Conservation (phyloP, 225 moss, liverwort and hornwort species). For the Physcomitrellopsis africana region DNA sequence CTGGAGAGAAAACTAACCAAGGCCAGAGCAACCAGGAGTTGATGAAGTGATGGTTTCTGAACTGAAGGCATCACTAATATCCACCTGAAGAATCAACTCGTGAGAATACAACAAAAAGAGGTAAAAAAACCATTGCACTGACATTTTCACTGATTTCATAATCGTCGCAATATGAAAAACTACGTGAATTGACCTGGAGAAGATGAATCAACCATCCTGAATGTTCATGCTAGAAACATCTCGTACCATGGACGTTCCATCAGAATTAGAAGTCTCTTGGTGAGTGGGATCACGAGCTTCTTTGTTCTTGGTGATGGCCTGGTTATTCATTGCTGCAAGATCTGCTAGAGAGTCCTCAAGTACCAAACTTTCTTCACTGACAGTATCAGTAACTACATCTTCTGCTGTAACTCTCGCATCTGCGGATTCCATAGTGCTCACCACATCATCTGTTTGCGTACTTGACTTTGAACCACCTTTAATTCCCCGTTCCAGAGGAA, state of each 20-base stretch:
- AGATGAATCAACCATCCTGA: constrained; percentile 10
- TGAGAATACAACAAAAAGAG: constrained; percentile 18
- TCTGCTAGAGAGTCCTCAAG: constrained; percentile 27
- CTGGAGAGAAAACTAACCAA: constrained; percentile 40
- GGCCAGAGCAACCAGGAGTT: constrained; percentile 36
- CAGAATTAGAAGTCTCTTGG: constrained; percentile 22
- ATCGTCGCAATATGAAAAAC: background rate
- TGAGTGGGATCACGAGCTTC: constrained; percentile 22
- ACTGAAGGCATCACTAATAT: constrained; percentile 21
- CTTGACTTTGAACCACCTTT: constrained; percentile 61
- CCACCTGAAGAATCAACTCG: constrained; percentile 20
- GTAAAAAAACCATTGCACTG: background rate
- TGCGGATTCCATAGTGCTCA: constrained; percentile 39
- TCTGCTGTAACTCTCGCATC: constrained; percentile 34
- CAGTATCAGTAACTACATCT: constrained; percentile 29
- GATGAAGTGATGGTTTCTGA: constrained; percentile 26
- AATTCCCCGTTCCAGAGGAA: constrained; percentile 40
- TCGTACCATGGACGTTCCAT: constrained; percentile 30
- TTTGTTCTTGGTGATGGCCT: constrained; percentile 25
- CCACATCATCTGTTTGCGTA: constrained; percentile 34
- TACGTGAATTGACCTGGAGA: background rate
- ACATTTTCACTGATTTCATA: background rate
- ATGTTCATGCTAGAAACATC: constrained; percentile 1
- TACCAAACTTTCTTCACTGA: constrained; percentile 28
- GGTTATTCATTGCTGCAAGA: constrained; percentile 27